Percentiles rank a stretch among this genome's conserved stretches.
Evolutionary conservation across 345 rosid species (phyloP).

Genomic region (Bruguiera gymnorhiza): DNA sequence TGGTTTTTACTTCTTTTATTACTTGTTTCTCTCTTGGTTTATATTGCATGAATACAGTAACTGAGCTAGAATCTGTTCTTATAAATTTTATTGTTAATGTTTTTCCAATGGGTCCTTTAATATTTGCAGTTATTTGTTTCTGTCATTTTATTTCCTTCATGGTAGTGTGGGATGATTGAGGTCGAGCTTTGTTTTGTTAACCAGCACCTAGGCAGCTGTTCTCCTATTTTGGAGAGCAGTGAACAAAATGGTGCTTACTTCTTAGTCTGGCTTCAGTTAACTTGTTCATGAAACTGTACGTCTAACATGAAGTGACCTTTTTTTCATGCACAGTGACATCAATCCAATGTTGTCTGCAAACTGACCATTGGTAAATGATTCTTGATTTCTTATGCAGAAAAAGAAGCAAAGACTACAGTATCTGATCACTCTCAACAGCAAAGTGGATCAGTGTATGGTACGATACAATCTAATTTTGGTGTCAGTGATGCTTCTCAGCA

Average conservation of each 20-base stretch:
- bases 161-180: too few relatives aligned
- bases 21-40: neutral
- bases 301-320: too few relatives aligned
- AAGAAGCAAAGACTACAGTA: conserved; percentile 41
- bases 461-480: conserved; percentile 31
- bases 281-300: too few relatives aligned
- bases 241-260: too few relatives aligned
- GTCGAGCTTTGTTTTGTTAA: too few relatives aligned
- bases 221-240: too few relatives aligned
- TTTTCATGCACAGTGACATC: neutral
- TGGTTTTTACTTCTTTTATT: neutral
- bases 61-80: too few relatives aligned
- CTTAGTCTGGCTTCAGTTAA: too few relatives aligned
- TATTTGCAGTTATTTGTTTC: too few relatives aligned
- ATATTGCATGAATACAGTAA: neutral
- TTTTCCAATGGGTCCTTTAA: too few relatives aligned
- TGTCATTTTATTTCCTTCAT: too few relatives aligned
- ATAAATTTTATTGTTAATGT: neutral
- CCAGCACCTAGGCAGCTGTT: too few relatives aligned
- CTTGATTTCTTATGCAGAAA: conserved; percentile 36
- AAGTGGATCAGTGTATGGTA: conserved; percentile 26
- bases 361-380: neutral
- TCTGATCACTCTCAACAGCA: conserved; percentile 41
- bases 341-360: conserved; percentile 1
- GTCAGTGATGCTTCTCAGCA: conserved; percentile 35